Evolutionary conservation across 345 rosid genomes (phyloP).

Genomic region (Turritis glabra): DNA sequence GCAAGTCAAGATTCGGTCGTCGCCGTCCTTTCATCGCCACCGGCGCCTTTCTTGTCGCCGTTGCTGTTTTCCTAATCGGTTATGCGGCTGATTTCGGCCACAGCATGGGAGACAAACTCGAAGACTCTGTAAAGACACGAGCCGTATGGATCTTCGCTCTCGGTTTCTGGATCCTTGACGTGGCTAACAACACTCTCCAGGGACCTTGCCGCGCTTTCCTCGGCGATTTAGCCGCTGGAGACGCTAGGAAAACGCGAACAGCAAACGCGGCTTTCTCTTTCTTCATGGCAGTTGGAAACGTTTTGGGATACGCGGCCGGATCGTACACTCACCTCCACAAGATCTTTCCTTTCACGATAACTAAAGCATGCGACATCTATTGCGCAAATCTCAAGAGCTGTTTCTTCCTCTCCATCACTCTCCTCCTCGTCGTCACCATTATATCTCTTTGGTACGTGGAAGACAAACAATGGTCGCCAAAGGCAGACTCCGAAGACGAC

Average conservation of each 20-base stretch:
- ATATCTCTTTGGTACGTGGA: conserved; percentile 45
- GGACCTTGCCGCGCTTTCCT: conserved; percentile 85
- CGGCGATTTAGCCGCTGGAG: conserved; percentile 62
- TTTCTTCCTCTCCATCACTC: conserved; percentile 59
- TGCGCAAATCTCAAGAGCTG: conserved; percentile 85
- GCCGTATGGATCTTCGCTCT: conserved; percentile 18
- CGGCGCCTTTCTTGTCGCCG: conserved; percentile 53
- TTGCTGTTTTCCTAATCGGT: conserved; percentile 70
- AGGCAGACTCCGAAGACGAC: not conserved
- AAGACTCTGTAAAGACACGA: not conserved
- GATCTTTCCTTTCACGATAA: conserved; percentile 60
- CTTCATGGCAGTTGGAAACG: conserved; percentile 91
- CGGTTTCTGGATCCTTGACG: conserved; percentile 42
- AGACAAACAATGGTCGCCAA: conserved; percentile 43
- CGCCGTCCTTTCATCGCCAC: conserved; percentile 76
- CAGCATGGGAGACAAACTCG: conserved; percentile 30
- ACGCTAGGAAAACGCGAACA: conserved; percentile 48
- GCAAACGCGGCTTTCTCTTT: conserved; percentile 67
- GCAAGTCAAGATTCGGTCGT: conserved; percentile 71
- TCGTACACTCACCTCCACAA: conserved; percentile 55
- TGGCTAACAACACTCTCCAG: conserved; percentile 86
- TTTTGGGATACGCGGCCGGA: conserved; percentile 81
- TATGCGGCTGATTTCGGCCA: conserved; percentile 76
- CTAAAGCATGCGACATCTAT: conserved; percentile 64
- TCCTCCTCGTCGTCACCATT: conserved; percentile 44